Conservation (phyloP, 257 asterid species). For the Osmanthus fragrans region DNA sequence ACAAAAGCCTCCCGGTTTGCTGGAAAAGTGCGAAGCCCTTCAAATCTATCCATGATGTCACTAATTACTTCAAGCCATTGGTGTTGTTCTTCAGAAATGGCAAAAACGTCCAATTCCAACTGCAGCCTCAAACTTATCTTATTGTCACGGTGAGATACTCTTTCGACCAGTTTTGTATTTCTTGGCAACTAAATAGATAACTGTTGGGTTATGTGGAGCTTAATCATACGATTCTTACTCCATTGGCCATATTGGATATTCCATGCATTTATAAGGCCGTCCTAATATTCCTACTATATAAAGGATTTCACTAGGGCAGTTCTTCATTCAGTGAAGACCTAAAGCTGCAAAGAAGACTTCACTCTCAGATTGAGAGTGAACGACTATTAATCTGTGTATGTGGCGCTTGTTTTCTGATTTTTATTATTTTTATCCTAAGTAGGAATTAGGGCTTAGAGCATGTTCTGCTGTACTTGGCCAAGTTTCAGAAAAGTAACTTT, state of each 20-base stretch:
- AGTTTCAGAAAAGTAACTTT: neutral
- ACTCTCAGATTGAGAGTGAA: neutral
- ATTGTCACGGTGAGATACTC: conserved; percentile 56
- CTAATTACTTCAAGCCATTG: conserved; percentile 66
- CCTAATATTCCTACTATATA: neutral
- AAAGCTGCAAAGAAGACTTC: neutral
- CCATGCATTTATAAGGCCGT: neutral
- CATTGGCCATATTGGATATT: neutral
- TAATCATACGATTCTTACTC: neutral
- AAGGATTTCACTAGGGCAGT: neutral
- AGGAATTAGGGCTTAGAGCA: neutral
- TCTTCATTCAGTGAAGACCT: neutral
- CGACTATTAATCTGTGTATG: neutral
- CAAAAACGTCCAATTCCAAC: conserved; percentile 54
- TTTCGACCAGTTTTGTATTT: neutral
- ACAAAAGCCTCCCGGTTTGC: conserved; percentile 72
- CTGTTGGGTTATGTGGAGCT: neutral
- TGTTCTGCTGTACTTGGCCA: neutral
- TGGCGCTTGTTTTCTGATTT: neutral
- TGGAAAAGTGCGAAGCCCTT: conserved; percentile 77
- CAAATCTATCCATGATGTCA: conserved; percentile 53
- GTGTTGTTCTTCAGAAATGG: conserved; percentile 48
- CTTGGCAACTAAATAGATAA: neutral
- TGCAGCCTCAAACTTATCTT: conserved; percentile 67
- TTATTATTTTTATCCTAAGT: neutral